Base-by-base conservation (phyloP, 345 rosid genomes). In the Geranium rotundifolium region DNA sequence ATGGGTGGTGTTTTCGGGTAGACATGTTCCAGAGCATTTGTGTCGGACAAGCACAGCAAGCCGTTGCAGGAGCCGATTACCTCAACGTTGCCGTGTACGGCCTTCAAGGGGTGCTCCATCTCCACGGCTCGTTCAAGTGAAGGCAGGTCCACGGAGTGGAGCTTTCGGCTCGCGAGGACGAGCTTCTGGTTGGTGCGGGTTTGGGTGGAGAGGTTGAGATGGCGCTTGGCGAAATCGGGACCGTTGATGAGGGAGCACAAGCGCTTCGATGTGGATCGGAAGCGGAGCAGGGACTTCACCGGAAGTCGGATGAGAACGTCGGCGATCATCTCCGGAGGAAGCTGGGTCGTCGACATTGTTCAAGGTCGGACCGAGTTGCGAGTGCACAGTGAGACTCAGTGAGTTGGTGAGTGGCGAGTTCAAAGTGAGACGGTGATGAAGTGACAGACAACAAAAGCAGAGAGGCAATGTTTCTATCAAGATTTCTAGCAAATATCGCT, bases 21-120 rank as follows among this genome's bases (percentile, higher is more conserved):
- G 69, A 56, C 5, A 68, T 68, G n/a, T 70, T 65, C 65, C 65
- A 61, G 34, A 70, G 4, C n/a, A n/a, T n/a, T n/a, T n/a, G n/a
- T n/a, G n/a, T n/a, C n/a, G 65, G 69, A 65, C 65, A 56, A 50
- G n/a, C n/a, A n/a, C n/a, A n/a, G n/a, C n/a, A n/a, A n/a, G n/a
- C n/a, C n/a, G n/a, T n/a, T n/a, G n/a, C 62, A 61, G 57, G 65
- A 60, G 5, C 69, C 73, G 31, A 70, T 29, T 1, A 70, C 60
- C 46, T 41, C 46, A 52, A 59, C n/a, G n/a, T 56, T 19, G 29
- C 37, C 57, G 2, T 15, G 16, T 23, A 17, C 54, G 19, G 64
- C 54, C 73, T 60, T 70, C 58, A 70, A 41, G 13, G 73, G 73
- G 27, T 70, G 69, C 2, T 70, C 64, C 1, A 70, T 54, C 14